Base-by-base conservation (phyloP, 345 rosid genomes). In the Schrenkiella parvula region DNA sequence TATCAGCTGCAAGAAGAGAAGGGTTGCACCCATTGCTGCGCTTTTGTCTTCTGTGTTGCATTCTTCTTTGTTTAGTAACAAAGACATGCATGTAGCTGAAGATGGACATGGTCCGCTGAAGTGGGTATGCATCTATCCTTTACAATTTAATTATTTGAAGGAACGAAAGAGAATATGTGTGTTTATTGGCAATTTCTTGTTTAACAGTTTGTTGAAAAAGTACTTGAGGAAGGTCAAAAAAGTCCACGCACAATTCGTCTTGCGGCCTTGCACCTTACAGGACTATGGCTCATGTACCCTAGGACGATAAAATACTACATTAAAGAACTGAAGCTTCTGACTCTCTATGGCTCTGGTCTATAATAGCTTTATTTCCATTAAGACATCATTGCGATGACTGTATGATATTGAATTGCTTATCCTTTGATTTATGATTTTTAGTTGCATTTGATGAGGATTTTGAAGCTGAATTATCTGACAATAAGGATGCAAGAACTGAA, bases 381-480 rank as follows among this genome's bases (percentile, higher is more conserved):
- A 39, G 56, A 41, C 17, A 1, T 26, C 6, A 6, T 6, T 66
- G 61, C 59, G 28, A 35, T 56, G 35, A n/a, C 19, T 64, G 21
- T 48, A 17, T 71, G 54, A 66, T 58, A 65, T 18, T 51, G 31
- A 48, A 17, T 8, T 56, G 41, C 56, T 71, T 50, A 50, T 28
- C 2, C 1, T 18, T 77, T 51, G 18, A 8, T 29, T 51, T 50
- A 15, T 65, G 48, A 39, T 43, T 78, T 25, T 53, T 73, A 93
- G 98, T 93, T 82, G 95, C 93, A 72, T 93, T 91, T 85, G 98
- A 93, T 65, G 98, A 93, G 84, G 98, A 93, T 84, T 93, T 93
- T 85, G 98, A 93, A 82, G 92, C 88, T 57, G 98, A 93, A 80
- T 79, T 91, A 77, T 66, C 81, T 62, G 97, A 89, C 67, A 93